These are phyloP conservation scores for Austroboletus festivus DNA, from an alignment of 768 basidiomycete genomes.

Conservation along the genomic window DNA sequence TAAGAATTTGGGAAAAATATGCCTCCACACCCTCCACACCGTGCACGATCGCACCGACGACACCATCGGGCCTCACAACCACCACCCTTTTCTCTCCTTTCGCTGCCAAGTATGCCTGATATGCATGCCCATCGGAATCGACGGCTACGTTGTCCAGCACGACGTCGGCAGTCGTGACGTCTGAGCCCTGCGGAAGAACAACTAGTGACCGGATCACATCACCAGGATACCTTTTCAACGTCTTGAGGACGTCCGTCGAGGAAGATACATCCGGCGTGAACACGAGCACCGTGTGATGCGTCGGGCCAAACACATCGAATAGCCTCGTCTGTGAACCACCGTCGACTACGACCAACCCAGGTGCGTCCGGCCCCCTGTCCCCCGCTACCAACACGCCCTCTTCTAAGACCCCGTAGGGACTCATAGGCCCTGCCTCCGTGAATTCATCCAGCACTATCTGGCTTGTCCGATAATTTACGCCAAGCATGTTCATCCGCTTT, in stretches of 20 bases:
- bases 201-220: constrained; percentile 7
- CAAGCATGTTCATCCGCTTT: constrained; percentile 22
- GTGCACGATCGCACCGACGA: constrained; percentile 33
- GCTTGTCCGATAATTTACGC: constrained; percentile 37
- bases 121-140: constrained; percentile 38
- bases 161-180: neutral
- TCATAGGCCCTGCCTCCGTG: constrained; percentile 7
- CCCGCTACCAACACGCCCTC: constrained; percentile 37
- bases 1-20: constrained; percentile 21
- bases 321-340: constrained; percentile 10
- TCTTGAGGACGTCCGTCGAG: constrained; percentile 6
- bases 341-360: constrained; percentile 23
- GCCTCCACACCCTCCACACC: constrained; percentile 13
- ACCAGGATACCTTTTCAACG: constrained; percentile 4
- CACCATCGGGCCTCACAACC: constrained; percentile 44
- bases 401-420: constrained; percentile 14
- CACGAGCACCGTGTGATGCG: constrained; percentile 30
- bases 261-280: constrained; percentile 16
- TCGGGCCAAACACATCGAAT: constrained; percentile 23
- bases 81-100: constrained; percentile 32
- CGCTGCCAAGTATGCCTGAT: constrained; percentile 35
- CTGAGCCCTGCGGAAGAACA: constrained; percentile 10
- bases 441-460: constrained; percentile 37
- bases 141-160: constrained; percentile 35
- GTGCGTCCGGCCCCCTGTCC: constrained; percentile 45